These are phyloP conservation scores for Naganishia sp. DNA, from an alignment of 1,284 basidiomycete genomes.

Conservation along the genomic window DNA sequence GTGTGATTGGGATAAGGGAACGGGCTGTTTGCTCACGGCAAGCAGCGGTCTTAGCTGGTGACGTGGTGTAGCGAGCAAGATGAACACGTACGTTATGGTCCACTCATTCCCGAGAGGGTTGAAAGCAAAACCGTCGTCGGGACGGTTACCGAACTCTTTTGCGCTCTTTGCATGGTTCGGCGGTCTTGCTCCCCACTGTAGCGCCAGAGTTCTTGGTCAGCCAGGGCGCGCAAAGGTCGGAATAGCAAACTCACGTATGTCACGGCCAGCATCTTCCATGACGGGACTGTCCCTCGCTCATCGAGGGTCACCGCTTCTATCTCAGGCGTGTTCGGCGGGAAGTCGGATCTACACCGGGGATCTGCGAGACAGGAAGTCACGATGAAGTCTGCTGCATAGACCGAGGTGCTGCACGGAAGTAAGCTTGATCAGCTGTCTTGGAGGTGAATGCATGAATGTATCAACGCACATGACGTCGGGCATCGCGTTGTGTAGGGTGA, in stretches of 20 bases:
- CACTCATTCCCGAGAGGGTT: constrained; percentile 28
- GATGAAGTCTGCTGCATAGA: constrained; percentile 8
- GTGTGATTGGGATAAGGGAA: constrained; percentile 21
- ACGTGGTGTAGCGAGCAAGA: neutral
- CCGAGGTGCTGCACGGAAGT: neutral
- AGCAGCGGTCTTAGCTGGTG: neutral
- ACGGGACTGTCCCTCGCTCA: constrained; percentile 11
- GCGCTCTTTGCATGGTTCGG: neutral
- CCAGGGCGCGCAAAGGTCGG: no score
- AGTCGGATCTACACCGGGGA: constrained; percentile 15
- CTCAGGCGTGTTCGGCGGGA: neutral
- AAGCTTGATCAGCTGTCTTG: neutral
- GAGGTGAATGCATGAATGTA: neutral
- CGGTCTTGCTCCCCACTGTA: constrained; percentile 27
- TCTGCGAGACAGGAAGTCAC: constrained; percentile 16
- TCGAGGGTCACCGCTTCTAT: neutral
- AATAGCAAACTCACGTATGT: constrained; percentile 9
- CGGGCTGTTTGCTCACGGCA: neutral
- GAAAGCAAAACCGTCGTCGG: constrained; percentile 1
- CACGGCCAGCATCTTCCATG: constrained; percentile 13
- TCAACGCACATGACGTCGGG: constrained; percentile 19
- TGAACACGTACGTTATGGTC: constrained; percentile 13
- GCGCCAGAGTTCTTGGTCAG: no score
- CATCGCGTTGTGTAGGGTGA: constrained; percentile 10
- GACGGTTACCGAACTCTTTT: neutral